Conservation (phyloP, 257 asterid genomes). For the Solanum acaule region DNA sequence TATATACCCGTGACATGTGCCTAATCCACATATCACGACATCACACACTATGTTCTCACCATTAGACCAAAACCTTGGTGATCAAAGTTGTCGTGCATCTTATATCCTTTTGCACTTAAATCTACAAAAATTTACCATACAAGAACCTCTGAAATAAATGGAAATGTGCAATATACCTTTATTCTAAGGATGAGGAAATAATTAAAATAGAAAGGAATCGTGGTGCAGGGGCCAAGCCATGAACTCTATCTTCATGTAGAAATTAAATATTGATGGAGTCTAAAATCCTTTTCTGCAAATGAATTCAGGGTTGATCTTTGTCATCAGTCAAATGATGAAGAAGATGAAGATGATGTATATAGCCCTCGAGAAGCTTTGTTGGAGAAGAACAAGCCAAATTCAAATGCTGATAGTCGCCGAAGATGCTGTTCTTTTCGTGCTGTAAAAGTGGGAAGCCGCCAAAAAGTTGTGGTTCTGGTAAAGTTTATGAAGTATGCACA, state of each 20-base stretch:
- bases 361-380: slow-evolving; percentile 54
- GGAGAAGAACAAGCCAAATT: slow-evolving; percentile 43
- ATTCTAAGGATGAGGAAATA: background rate
- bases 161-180: background rate
- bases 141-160: background rate
- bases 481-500: background rate
- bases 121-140: background rate
- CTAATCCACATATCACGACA: background rate
- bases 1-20: background rate
- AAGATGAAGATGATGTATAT: slow-evolving; percentile 75
- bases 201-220: background rate
- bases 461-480: slow-evolving; percentile 85
- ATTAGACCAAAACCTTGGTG: background rate
- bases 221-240: background rate
- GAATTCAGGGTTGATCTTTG: slow-evolving; percentile 92
- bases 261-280: background rate
- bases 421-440: slow-evolving; percentile 55
- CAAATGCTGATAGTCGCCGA: slow-evolving; percentile 27
- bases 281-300: slow-evolving; percentile 1
- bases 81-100: background rate
- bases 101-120: background rate
- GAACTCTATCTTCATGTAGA: background rate
- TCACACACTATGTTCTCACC: background rate
- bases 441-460: slow-evolving; percentile 70
- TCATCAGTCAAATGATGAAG: slow-evolving; percentile 74